Evolutionary conservation across 768 basidiomycete species (phyloP).

Genomic region (Bullera alba): DNA sequence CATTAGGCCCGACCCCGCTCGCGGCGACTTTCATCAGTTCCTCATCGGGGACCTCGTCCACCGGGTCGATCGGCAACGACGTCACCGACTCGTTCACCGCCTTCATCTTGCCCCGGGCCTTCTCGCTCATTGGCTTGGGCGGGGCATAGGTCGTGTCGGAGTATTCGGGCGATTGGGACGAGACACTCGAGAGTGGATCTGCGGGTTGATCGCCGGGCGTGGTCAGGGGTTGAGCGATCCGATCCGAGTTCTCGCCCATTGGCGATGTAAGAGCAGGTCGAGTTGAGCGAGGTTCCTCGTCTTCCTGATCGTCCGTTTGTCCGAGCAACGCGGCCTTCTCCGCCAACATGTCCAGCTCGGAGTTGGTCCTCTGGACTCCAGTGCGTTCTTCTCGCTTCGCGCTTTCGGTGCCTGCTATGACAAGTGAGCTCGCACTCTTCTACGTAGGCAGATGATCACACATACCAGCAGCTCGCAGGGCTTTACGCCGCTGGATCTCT

Average conservation of each 20-base stretch:
- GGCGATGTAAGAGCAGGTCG: not conserved
- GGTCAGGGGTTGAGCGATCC: constrained; percentile 14
- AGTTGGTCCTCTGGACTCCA: constrained; percentile 25
- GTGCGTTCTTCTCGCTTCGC: constrained; percentile 6
- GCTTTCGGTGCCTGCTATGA: not conserved
- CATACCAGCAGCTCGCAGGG: constrained; percentile 49
- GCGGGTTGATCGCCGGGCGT: constrained; percentile 16
- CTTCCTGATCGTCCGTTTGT: constrained; percentile 12
- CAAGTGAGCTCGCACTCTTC: not conserved
- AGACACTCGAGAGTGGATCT: constrained; percentile 11
- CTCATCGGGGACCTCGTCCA: constrained; percentile 48
- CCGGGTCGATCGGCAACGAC: constrained; percentile 46
- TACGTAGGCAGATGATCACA: not conserved
- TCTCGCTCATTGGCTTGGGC: constrained; percentile 57
- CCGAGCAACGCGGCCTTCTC: constrained; percentile 40
- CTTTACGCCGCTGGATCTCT: constrained; percentile 70
- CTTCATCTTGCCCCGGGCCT: constrained; percentile 84
- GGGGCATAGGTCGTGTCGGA: not conserved
- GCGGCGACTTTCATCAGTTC: constrained; percentile 62
- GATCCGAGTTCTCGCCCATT: not conserved
- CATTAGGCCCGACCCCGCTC: constrained; percentile 71
- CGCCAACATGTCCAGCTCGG: constrained; percentile 35
- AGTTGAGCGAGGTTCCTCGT: constrained; percentile 5
- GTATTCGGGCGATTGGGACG: constrained; percentile 41
- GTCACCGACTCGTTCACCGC: constrained; percentile 49